These are phyloP conservation scores for Nicotiana sylvestris DNA, from an alignment of 257 asterid species.

Conservation along the genomic window DNA sequence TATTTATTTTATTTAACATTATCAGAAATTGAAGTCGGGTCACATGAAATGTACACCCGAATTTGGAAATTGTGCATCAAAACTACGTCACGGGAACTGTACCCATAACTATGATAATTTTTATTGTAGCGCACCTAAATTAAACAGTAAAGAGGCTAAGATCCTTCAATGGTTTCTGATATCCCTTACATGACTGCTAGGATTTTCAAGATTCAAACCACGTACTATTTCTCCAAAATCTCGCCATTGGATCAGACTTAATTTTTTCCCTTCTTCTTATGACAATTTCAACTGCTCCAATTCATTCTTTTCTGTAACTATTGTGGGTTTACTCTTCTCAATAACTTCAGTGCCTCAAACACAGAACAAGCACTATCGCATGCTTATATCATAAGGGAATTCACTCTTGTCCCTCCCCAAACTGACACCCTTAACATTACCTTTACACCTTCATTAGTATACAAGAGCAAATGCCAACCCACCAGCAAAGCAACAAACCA, in stretches of 20 bases:
- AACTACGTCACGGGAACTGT: too few relatives aligned
- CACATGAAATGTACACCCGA: too few relatives aligned
- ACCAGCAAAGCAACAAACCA: too few relatives aligned
- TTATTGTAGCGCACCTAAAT: too few relatives aligned
- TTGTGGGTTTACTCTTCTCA: slow-evolving; percentile 45
- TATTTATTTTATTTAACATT: too few relatives aligned
- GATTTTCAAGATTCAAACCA: slow-evolving; percentile 39
- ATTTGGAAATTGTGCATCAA: too few relatives aligned
- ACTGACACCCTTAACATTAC: slow-evolving; percentile 45
- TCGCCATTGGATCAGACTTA: slow-evolving; percentile 67
- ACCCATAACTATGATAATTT: too few relatives aligned
- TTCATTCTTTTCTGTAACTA: slow-evolving; percentile 43
- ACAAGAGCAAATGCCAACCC: neutral
- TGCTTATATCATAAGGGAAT: slow-evolving; percentile 58
- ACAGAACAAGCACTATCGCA: slow-evolving; percentile 53
- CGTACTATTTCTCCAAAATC: slow-evolving; percentile 34
- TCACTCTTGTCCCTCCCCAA: slow-evolving; percentile 16
- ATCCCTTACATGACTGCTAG: slow-evolving; percentile 74
- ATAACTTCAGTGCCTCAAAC: slow-evolving; percentile 58
- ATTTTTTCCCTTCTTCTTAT: slow-evolving; percentile 63
- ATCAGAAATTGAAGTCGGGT: too few relatives aligned
- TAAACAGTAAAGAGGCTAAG: slow-evolving; percentile 10
- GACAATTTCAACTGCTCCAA: slow-evolving; percentile 22
- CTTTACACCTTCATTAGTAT: slow-evolving; percentile 36
- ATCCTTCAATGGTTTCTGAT: slow-evolving; percentile 61